Base-by-base conservation (phyloP, 2,329 filamentous ascomycete species). In the Ramularia endophylla region DNA sequence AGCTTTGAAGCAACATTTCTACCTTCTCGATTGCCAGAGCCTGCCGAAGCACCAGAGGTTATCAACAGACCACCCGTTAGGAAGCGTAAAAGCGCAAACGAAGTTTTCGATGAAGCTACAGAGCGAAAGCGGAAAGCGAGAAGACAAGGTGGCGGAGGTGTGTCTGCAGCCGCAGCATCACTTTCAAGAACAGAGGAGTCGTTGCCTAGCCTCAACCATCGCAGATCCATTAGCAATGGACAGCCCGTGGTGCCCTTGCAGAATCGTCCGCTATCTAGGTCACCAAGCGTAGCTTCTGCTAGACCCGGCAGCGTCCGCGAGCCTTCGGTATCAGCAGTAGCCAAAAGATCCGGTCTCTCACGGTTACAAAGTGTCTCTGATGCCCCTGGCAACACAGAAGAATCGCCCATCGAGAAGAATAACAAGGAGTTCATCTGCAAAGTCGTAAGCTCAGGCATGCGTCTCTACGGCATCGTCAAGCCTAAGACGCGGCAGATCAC, bases 361-460 rank as follows among this genome's bases (percentile, higher is more conserved):
- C 53, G 51, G 6, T 47, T 56, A 4, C 48, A 60, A 17, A 59
- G 46, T 37, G 45, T 48, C 8, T 40, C 51, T 13, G 33, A 17
- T 13, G 29, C 19, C 5, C n/a, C 42, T 4, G 33, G 39, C 11
- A 36, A 42, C 3, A 27, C 43, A n/a, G 33, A 42, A 18, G 36
- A 44, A n/a, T 13, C 33, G 5, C 38, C 47, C 2, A 38, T 47
- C 7, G 56, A 60, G 22, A 40, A 41, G 17, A 61, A 57, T 35
- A 75, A 75, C 53, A 74, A 73, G 44, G 68, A 71, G n/a, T 55
- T 65, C 2, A 57, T 75, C 3, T 68, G 69, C 0, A 63, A 68
- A n/a, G 60, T 72, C 4, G 67, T 74, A 17, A 71, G 75, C 68
- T 68, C 72, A 5, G 72, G 69, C 3, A 72, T 75, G 70, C 69